Base-by-base conservation (phyloP, 768 basidiomycete species). In the Tephrocybe sp. region DNA sequence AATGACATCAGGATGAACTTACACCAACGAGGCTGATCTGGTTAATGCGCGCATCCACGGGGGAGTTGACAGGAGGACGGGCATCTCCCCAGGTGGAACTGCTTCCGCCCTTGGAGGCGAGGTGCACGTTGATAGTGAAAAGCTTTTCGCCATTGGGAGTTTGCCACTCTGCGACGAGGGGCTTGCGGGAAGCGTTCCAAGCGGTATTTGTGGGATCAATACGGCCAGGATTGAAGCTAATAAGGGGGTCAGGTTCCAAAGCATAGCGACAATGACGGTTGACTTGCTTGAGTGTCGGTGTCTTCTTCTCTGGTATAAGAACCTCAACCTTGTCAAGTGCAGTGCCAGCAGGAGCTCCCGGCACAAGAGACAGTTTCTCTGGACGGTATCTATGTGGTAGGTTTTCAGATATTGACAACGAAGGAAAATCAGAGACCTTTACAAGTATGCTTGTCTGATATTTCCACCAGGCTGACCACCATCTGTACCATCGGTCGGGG, bases 391-490 rank as follows among this genome's bases (percentile, higher is more conserved):
- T 25, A 15, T 42, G 14, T 47, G 26, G 8, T 26, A 2, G 17
- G 46, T 37, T 26, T 3, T 20, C 24, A 23, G 28, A 53, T 7
- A 40, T 30, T 24, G n/a, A 25, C 32, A 41, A 43, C 14, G 59
- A 30, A n/a, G 15, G 15, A 39, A 39, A 20, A 8, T 74, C 58
- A n/a, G n/a, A n/a, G n/a, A n/a, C n/a, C n/a, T n/a, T n/a, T 59
- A 81, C 76, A 84, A 56, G 57, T 78, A 84, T 3, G 76, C 83
- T 45, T 77, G 74, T 34, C 83, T 73, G 54, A 85, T 86, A 57
- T 86, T 86, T 30, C 81, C 82, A 18, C 84, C 84, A 7, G 80
- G 80, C 49, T 76, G 60, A 4, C 84, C 84, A 23, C 84, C 84
- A 56, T 86, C 84, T 60, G 76, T 64, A 25, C 71, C 72, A 51